Percentiles rank a stretch among this genome's conserved stretches.
phyloP scores from a whole-genome alignment of 2,329 filamentous ascomycete genomes.

The Claviceps pazoutovae region DNA sequence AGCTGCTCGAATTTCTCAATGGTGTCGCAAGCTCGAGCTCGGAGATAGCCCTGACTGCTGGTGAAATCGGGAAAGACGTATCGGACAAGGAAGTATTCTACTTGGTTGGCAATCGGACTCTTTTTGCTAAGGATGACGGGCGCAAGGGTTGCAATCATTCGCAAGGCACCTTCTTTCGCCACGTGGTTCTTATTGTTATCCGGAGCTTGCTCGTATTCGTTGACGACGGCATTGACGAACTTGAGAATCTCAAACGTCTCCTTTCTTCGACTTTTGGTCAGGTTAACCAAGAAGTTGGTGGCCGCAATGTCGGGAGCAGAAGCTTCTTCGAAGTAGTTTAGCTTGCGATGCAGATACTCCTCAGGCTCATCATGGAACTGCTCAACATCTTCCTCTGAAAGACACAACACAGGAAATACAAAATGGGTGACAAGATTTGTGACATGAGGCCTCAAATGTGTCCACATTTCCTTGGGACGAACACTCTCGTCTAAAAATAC shows the following conservation, averaged over 20 bases:
- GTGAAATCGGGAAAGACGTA: conserved; percentile 98
- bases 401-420: conserved; percentile 87
- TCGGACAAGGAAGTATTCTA: conserved; percentile 95
- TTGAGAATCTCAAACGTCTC: conserved; percentile 90
- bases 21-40: conserved; percentile 89
- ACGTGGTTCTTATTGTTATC: conserved; percentile 86
- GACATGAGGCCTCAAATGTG: conserved; percentile 81
- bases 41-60: conserved; percentile 79
- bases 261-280: conserved; percentile 89
- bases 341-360: conserved; percentile 90
- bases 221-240: conserved; percentile 91
- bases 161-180: conserved; percentile 88
- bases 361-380: conserved; percentile 89
- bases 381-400: conserved; percentile 82
- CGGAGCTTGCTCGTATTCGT: conserved; percentile 72
- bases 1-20: conserved; percentile 96
- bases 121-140: conserved; percentile 95
- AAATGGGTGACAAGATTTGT: conserved; percentile 88
- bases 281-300: conserved; percentile 87
- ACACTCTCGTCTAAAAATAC: conserved; percentile 96
- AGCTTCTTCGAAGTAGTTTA: conserved; percentile 96
- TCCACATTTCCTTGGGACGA: conserved; percentile 95
- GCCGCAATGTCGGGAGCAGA: conserved; percentile 90
- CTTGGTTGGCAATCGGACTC: conserved; percentile 92
- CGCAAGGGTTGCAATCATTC: conserved; percentile 93